These are phyloP conservation scores for Vitis labrusca DNA, from an alignment of 164 flowering plant species.

Conservation along the genomic window DNA sequence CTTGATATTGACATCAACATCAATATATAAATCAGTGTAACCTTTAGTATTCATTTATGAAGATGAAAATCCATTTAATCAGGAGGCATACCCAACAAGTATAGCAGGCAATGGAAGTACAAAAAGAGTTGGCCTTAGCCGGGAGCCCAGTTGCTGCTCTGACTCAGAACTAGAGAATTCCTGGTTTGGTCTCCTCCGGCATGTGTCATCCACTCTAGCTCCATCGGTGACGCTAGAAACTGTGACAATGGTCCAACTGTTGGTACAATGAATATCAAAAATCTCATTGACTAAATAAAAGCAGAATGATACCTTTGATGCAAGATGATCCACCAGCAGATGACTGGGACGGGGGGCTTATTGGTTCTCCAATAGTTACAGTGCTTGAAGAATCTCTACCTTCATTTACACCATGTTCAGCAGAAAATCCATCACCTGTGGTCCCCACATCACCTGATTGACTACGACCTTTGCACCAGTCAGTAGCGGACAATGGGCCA, in stretches of 20 bases:
- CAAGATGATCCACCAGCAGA: constrained; percentile 53
- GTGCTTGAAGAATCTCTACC: constrained; percentile 64
- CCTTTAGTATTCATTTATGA: not conserved
- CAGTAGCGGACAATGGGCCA: constrained; percentile 82
- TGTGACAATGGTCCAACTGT: constrained; percentile 12
- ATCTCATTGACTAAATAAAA: not conserved
- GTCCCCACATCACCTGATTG: constrained; percentile 61
- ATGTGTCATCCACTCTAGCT: constrained; percentile 54
- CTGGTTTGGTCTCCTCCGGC: constrained; percentile 57
- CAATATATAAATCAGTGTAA: too few species aligned
- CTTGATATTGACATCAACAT: not conserved
- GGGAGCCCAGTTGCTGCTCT: constrained; percentile 57
- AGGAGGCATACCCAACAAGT: constrained; percentile 85
- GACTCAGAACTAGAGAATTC: constrained; percentile 54
- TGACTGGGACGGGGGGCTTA: constrained; percentile 74
- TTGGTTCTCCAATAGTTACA: constrained; percentile 57
- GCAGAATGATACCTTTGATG: constrained; percentile 54
- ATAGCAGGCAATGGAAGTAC: constrained; percentile 85
- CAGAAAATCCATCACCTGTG: constrained; percentile 60
- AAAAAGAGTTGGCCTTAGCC: constrained; percentile 60
- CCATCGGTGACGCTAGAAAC: constrained; percentile 47
- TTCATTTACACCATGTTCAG: constrained; percentile 71
- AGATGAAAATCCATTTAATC: not conserved
- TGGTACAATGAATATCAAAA: not conserved
- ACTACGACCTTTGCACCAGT: constrained; percentile 90